Evolutionary conservation across 306 rosid species (phyloP).

Genomic region (Prunus mongolica): DNA sequence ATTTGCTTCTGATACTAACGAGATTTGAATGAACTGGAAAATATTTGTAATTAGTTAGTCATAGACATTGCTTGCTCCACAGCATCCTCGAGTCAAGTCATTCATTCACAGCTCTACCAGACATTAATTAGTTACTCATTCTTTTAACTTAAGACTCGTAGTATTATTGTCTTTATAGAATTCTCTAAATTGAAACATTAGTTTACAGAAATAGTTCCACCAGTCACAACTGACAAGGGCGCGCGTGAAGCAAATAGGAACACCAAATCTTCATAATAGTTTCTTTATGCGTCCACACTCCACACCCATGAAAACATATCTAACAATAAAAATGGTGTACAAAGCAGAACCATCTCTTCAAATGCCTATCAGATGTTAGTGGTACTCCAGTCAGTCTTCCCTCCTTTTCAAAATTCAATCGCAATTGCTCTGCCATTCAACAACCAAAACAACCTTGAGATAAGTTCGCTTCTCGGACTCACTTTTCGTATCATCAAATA

Average conservation of each 20-base stretch:
- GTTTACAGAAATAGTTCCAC: neutral
- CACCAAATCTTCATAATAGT: neutral
- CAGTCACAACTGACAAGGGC: neutral
- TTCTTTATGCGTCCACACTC: neutral
- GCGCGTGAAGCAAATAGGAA: neutral
- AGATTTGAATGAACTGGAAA: neutral
- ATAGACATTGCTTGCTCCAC: too few species aligned
- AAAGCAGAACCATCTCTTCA: neutral
- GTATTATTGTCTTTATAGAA: too few species aligned
- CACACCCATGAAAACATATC: neutral
- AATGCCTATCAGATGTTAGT: neutral
- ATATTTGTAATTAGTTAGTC: too few species aligned
- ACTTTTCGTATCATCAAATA: conserved; percentile 6
- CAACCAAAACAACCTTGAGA: neutral
- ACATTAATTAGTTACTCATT: too few species aligned
- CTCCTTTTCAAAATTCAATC: too few species aligned
- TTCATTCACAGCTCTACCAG: too few species aligned
- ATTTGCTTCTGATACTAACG: too few species aligned
- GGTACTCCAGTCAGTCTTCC: neutral
- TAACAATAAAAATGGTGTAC: neutral
- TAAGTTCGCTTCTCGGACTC: conserved; percentile 1
- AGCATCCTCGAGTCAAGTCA: too few species aligned
- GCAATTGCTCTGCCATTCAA: too few species aligned
- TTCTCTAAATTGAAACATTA: neutral
- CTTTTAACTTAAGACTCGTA: too few species aligned